Base-by-base conservation (phyloP, 352 stramenopile genomes). In the Globisporangium cystogenes region DNA sequence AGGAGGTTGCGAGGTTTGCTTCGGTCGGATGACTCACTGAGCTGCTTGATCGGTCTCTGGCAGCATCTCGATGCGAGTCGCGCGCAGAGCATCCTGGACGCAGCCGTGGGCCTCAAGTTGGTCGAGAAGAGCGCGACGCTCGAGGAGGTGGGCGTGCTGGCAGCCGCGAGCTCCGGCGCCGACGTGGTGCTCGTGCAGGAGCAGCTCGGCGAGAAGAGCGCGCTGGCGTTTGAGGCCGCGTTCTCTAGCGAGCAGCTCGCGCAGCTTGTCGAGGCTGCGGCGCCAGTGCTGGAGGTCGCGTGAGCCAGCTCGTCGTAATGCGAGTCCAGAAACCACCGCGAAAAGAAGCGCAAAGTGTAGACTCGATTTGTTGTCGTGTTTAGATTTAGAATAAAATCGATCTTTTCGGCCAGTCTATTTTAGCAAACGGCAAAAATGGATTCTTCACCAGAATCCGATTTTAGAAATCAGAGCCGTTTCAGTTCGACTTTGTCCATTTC, bases 131-230 rank as follows among this genome's bases (percentile, higher is more conserved):
- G 44, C 35, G 51, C 59, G 26, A 68, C 60, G 10, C 52, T 82
- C 1, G 72, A 88, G 66, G 67, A 86, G 42, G 60, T 87, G 29
- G 76, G 72, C 3, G 62, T 84, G 21, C 68, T 75, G 44, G 76
- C 76, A 11, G 59, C 65, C 24, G 63, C 81, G 16, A 87, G 70
- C 53, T 65, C 70, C 20, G 78, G 76, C 8, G 74, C 76, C 11
- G 74, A 91, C 63, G 64, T 88, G 4, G 65, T 74, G 29, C 59
- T 91, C 20, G 61, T 87, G 20, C 66, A 87, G 51, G 75, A 90
- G 45, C 76, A 90, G 51, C 68, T 86, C 0, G 62, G 66, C 18
- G 62, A 62, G 16, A 42, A 44, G 18, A 70, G 60, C 4, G 53
- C 67, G 27, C 59, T 82, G 16, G 51, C 66, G 7, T 80, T 80